Evolutionary conservation across 2,329 filamentous ascomycete species (phyloP).

Genomic region (Bipolaris zeicola): DNA sequence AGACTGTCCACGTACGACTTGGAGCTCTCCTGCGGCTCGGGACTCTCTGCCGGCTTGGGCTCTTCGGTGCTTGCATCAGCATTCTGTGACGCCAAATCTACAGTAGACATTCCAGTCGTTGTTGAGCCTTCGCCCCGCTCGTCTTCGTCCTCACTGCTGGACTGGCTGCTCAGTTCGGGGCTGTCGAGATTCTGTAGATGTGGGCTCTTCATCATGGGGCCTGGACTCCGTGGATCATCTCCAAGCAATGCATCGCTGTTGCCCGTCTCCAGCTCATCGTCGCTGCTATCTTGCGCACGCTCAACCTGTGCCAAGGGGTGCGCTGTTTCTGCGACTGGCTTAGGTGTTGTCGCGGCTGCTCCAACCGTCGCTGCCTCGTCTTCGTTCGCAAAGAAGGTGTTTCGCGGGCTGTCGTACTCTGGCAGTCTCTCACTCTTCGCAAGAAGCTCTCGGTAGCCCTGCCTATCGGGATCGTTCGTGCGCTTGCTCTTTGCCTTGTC

Average conservation of each 20-base stretch:
- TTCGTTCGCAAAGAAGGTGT: conserved; percentile 50
- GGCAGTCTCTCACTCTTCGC: conserved; percentile 66
- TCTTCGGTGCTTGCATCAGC: conserved; percentile 1
- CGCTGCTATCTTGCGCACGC: conserved; percentile 28
- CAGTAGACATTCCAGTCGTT: conserved; percentile 1
- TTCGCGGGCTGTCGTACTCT: conserved; percentile 54
- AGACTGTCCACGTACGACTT: conserved; percentile 15
- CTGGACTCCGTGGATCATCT: conserved; percentile 40
- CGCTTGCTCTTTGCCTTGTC: conserved; percentile 90
- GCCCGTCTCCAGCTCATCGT: conserved; percentile 22
- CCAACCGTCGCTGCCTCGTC: conserved; percentile 57
- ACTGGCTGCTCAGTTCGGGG: conserved; percentile 44
- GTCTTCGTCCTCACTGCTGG: conserved; percentile 43
- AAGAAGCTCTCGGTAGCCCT: conserved; percentile 79
- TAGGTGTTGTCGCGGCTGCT: conserved; percentile 55
- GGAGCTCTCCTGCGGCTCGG: conserved; percentile 6
- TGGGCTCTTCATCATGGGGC: conserved; percentile 49
- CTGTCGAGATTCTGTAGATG: conserved; percentile 49
- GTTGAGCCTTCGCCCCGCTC: conserved; percentile 33
- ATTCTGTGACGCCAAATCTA: conserved; percentile 7
- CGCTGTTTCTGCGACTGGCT: conserved; percentile 29
- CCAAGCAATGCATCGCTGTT: conserved; percentile 9
- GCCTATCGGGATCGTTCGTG: conserved; percentile 73
- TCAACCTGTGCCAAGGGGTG: conserved; percentile 42
- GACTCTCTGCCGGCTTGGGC: conserved; percentile 1